Evolutionary conservation across 2,329 filamentous ascomycete species (phyloP).

Genomic region (Rugonectria rugulosa): DNA sequence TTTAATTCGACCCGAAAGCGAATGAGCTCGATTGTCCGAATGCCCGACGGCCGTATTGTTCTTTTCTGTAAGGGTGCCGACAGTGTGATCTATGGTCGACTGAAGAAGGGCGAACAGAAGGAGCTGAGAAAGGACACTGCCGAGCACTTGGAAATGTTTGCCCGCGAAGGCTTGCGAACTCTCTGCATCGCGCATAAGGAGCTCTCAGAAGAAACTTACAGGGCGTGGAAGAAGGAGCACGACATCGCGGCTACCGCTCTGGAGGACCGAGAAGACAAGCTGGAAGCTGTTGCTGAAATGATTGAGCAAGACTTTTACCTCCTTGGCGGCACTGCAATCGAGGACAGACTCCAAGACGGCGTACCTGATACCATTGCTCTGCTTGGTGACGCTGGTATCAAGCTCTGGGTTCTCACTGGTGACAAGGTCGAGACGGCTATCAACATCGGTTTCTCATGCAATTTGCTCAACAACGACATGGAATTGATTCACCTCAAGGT

Average conservation of each 20-base stretch:
- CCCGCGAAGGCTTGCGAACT: constrained; percentile 91
- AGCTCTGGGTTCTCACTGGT: constrained; percentile 97
- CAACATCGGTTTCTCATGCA: constrained; percentile 99
- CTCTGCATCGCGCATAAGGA: constrained; percentile 90
- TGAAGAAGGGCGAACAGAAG: constrained; percentile 84
- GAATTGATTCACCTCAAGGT: constrained; percentile 91
- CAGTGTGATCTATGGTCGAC: constrained; percentile 92
- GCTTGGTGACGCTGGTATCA: constrained; percentile 92
- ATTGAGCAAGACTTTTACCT: constrained; percentile 92
- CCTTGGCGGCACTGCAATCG: constrained; percentile 93
- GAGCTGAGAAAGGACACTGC: constrained; percentile 85
- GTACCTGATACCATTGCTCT: constrained; percentile 95
- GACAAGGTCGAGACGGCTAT: constrained; percentile 99
- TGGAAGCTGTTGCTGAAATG: constrained; percentile 86
- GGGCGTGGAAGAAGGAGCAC: constrained; percentile 84
- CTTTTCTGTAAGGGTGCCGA: constrained; percentile 98
- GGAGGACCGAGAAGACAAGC: constrained; percentile 87
- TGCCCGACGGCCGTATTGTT: constrained; percentile 89
- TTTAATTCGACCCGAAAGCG: constrained; percentile 97
- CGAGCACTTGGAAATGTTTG: constrained; percentile 96
- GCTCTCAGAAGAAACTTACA: constrained; percentile 83
- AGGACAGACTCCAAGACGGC: constrained; percentile 95
- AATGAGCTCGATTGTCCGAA: constrained; percentile 96
- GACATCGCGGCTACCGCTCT: constrained; percentile 86
- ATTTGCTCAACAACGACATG: constrained; percentile 97